A percentile compares a stretch with the other conserved stretches of the same genome.
phyloP scores from a whole-genome alignment of 306 rosid species.

The Hippophae gyantsensis region DNA sequence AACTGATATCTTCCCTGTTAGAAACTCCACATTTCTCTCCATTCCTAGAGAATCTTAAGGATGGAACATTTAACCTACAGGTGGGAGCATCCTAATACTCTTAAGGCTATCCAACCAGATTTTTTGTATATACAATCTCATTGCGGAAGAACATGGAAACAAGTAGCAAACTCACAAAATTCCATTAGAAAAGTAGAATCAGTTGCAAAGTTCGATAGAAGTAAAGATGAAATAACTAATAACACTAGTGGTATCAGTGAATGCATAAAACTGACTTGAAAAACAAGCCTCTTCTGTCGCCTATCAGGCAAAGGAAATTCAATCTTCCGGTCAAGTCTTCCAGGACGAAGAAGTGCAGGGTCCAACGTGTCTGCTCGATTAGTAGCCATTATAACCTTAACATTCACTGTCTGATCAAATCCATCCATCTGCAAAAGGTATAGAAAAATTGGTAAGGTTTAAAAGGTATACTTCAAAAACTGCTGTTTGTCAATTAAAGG shows the following conservation, averaged over 20 bases:
- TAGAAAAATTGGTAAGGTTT: slow-evolving; percentile 1
- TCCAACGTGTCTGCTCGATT: slow-evolving; percentile 97
- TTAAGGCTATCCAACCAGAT: too few species aligned
- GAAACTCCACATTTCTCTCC: background rate
- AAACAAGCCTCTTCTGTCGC: slow-evolving; percentile 95
- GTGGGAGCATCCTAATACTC: too few species aligned
- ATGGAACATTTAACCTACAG: background rate
- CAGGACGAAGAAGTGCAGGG: slow-evolving; percentile 97
- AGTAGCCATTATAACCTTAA: slow-evolving; percentile 98
- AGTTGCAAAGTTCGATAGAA: too few species aligned
- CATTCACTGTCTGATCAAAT: slow-evolving; percentile 96
- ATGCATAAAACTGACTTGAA: slow-evolving; percentile 52
- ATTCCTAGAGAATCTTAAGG: background rate
- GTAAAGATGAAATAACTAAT: too few species aligned
- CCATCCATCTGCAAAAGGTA: slow-evolving; percentile 78
- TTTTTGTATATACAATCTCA: too few species aligned
- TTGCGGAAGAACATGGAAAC: too few species aligned
- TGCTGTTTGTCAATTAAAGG: background rate
- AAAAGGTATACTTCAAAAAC: background rate
- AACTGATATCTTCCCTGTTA: background rate
- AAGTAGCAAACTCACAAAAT: too few species aligned
- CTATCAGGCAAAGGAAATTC: slow-evolving; percentile 98
- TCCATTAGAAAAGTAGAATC: too few species aligned
- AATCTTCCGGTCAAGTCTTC: slow-evolving; percentile 93
- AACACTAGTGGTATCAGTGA: too few species aligned